Percentiles rank a stretch among this genome's conserved stretches.
phyloP scores from a whole-genome alignment of 2,329 filamentous ascomycete genomes.

The Orbilia quercus region DNA sequence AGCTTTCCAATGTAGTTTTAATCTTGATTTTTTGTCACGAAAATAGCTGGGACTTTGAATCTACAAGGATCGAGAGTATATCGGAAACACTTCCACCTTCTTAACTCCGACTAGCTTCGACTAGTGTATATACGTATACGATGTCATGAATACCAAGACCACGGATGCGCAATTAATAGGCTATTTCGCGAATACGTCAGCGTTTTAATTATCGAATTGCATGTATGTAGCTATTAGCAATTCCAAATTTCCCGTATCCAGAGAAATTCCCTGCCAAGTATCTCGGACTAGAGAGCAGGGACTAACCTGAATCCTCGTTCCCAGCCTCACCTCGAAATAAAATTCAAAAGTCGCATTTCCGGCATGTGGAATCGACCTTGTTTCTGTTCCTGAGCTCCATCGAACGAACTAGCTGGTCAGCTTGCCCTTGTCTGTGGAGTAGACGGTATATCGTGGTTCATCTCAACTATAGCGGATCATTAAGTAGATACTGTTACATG shows the following conservation, averaged over 20 bases:
- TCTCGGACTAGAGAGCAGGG: too few relatives aligned
- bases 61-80: constrained; percentile 14
- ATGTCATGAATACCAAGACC: constrained; percentile 21
- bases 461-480: constrained; percentile 1
- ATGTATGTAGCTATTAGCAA: too few relatives aligned
- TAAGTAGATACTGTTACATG: constrained; percentile 9
- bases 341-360: constrained; percentile 3
- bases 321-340: neutral
- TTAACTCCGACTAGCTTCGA: constrained; percentile 3
- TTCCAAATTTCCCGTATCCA: constrained; percentile 10
- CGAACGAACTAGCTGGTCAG: neutral
- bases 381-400: constrained; percentile 26
- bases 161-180: constrained; percentile 11
- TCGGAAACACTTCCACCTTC: neutral
- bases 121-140: neutral
- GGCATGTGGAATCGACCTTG: constrained; percentile 39
- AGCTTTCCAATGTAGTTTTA: constrained; percentile 44
- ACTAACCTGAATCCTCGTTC: neutral
- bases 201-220: too few relatives aligned
- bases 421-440: neutral
- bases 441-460: constrained; percentile 10
- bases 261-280: neutral
- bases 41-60: constrained; percentile 26
- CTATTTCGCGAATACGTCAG: neutral
- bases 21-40: constrained; percentile 17